Conservation (phyloP, 805 yeast species). For the Kuraishia molischiana region DNA sequence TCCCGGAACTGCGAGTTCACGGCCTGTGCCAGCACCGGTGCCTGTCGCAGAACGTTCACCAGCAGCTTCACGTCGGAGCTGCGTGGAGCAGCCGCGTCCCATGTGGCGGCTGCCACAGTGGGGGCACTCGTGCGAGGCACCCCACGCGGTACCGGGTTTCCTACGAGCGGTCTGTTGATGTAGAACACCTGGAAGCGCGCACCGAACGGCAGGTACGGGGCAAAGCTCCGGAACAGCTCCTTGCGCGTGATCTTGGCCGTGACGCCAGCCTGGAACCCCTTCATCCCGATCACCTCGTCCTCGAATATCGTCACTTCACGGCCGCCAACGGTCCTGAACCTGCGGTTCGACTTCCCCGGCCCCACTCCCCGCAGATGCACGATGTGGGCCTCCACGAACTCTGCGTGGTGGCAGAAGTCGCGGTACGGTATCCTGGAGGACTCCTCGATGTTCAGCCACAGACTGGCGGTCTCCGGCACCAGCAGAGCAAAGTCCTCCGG, state of each 20-base stretch:
- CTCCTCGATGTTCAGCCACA: conserved; percentile 29
- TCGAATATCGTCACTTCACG: conserved; percentile 47
- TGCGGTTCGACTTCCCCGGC: conserved; percentile 18
- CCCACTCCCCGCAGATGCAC: conserved; percentile 23
- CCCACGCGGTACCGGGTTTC: conserved; percentile 20
- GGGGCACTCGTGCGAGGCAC: background rate
- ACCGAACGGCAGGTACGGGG: conserved; percentile 50
- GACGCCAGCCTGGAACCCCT: conserved; percentile 42
- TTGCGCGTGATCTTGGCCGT: conserved; percentile 32
- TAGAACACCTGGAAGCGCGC: conserved; percentile 44
- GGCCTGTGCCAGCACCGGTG: background rate
- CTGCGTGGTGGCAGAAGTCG: conserved; percentile 49
- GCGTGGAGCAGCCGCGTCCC: background rate
- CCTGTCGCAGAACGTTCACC: background rate
- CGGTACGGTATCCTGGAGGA: conserved; percentile 27
- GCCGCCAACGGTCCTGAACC: conserved; percentile 46
- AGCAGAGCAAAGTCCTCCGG: conserved; percentile 48
- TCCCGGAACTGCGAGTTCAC: conserved; percentile 15
- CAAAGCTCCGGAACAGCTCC: conserved; percentile 42
- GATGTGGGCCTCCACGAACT: conserved; percentile 57
- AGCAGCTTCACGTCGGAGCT: background rate
- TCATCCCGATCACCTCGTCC: conserved; percentile 42
- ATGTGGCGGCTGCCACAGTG: background rate
- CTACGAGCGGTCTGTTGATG: conserved; percentile 47
- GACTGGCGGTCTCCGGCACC: conserved; percentile 49